Conservation (phyloP, 441 rosid species). For the Rhodomyrtus psidioides region DNA sequence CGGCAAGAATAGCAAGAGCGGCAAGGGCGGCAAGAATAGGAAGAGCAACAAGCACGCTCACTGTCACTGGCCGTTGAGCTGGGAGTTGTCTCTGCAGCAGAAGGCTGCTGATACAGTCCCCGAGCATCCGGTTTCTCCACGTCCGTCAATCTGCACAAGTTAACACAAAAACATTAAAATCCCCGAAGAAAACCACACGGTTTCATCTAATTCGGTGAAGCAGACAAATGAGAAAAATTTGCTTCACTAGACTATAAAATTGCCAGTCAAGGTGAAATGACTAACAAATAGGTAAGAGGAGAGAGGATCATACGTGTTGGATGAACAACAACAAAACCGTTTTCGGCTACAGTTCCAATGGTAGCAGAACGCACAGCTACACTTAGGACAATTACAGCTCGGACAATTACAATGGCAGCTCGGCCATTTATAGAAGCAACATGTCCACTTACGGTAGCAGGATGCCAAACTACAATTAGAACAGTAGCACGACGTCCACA, state of each 20-base stretch:
- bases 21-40: background rate
- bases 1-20: background rate
- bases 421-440: background rate
- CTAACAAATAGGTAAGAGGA: background rate
- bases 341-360: background rate
- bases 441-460: background rate
- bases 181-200: background rate
- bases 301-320: background rate
- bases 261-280: background rate
- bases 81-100: background rate
- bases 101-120: background rate
- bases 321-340: constrained; percentile 7
- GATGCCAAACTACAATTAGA: constrained; percentile 22
- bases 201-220: background rate
- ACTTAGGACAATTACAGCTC: background rate
- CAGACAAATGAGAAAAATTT: background rate
- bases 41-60: background rate
- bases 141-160: background rate
- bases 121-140: background rate
- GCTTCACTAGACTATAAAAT: background rate
- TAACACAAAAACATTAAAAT: background rate
- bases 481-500: constrained; percentile 16
- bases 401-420: background rate
- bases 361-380: background rate
- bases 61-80: background rate